Conservation (phyloP, 192 early-diverging fungal species). For the Umbelopsis isabellina region DNA sequence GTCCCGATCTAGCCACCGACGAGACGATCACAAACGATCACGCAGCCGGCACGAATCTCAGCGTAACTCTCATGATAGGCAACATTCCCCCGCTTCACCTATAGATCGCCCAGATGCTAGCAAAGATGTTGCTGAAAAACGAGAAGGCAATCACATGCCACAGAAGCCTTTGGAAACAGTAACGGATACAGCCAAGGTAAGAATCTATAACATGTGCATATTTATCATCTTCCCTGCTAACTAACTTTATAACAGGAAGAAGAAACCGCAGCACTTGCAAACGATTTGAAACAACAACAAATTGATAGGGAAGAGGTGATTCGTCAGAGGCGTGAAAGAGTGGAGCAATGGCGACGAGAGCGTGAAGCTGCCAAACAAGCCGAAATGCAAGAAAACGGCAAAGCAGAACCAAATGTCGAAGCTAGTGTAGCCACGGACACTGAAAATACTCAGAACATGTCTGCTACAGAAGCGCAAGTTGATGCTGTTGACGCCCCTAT, state of each 20-base stretch:
- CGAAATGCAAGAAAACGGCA: slow-evolving; percentile 50
- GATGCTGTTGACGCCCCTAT: slow-evolving; percentile 21
- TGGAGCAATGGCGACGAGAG: slow-evolving; percentile 83
- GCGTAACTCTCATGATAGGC: neutral
- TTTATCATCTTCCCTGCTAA: neutral
- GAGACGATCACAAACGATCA: neutral
- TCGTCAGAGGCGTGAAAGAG: slow-evolving; percentile 75
- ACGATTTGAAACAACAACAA: slow-evolving; percentile 28
- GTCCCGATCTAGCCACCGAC: slow-evolving; percentile 8
- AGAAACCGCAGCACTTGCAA: slow-evolving; percentile 22
- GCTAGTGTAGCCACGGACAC: slow-evolving; percentile 38
- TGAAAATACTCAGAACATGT: neutral
- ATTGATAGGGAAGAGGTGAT: slow-evolving; percentile 65
- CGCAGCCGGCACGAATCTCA: neutral
- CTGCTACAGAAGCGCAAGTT: neutral
- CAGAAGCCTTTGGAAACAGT: neutral
- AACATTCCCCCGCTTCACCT: neutral
- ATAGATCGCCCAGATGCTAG: neutral
- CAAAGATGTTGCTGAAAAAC: neutral
- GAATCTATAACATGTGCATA: neutral
- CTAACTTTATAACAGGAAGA: neutral
- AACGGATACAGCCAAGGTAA: neutral
- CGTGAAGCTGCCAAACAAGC: slow-evolving; percentile 52
- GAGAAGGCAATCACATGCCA: neutral
- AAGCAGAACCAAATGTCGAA: slow-evolving; percentile 29